Evolutionary conservation across 148 eudicot genomes (phyloP).

Genomic region (Salicornia ramosissima): DNA sequence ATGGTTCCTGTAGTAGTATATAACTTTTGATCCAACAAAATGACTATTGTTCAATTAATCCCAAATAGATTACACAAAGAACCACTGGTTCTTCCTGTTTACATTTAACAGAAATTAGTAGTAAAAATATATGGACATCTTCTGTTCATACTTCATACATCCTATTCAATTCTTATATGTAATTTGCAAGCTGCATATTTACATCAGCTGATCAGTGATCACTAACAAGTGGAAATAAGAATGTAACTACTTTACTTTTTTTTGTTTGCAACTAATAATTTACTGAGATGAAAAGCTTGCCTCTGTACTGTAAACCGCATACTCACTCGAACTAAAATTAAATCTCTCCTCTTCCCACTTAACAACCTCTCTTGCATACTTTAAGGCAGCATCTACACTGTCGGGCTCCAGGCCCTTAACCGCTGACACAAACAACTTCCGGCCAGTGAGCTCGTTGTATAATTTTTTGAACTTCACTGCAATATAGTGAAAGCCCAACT

Average conservation of each 20-base stretch:
- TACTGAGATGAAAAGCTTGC: conserved; percentile 51
- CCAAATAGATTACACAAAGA: conserved; percentile 13
- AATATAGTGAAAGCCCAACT: conserved; percentile 74
- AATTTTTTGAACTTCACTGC: conserved; percentile 94
- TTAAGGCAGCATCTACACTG: conserved; percentile 72
- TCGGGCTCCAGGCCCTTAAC: conserved; percentile 77
- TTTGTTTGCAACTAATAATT: background rate
- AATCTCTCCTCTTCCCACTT: conserved; percentile 93
- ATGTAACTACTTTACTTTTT: conserved; percentile 15
- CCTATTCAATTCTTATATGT: conserved; percentile 22
- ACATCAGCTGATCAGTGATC: conserved; percentile 26
- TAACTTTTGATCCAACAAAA: background rate
- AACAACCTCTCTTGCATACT: conserved; percentile 74
- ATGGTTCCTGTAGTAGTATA: too few relatives aligned
- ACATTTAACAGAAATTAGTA: conserved; percentile 6
- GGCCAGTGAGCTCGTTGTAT: conserved; percentile 58
- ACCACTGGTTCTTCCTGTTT: background rate
- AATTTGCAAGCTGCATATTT: conserved; percentile 20
- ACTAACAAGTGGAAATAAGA: conserved; percentile 22
- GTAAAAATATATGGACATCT: conserved; percentile 22
- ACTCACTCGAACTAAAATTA: conserved; percentile 61
- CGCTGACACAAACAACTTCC: conserved; percentile 65
- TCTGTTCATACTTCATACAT: conserved; percentile 20
- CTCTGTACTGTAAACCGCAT: conserved; percentile 67
- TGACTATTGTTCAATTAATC: background rate